Conservation (phyloP, 495 filamentous ascomycete species). For the Cairneyella variabilis region DNA sequence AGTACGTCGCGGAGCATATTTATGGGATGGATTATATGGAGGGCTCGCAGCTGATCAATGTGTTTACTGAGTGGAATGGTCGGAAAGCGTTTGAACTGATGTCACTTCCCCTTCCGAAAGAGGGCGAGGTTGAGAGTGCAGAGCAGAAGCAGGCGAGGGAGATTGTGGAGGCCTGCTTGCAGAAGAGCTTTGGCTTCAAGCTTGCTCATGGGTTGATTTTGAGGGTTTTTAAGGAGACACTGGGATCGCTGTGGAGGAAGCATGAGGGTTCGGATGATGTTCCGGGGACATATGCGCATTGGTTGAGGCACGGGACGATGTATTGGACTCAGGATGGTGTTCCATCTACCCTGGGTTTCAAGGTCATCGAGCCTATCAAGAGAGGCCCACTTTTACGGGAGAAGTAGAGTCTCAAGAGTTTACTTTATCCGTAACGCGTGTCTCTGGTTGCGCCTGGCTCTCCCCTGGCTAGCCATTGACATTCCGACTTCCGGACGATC, state of each 20-base stretch:
- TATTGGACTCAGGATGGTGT: slow-evolving; percentile 36
- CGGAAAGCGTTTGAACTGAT: slow-evolving; percentile 44
- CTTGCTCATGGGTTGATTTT: slow-evolving; percentile 50
- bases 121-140: slow-evolving; percentile 39
- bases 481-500: too few relatives aligned
- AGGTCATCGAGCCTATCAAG: slow-evolving; percentile 35
- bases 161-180: slow-evolving; percentile 46
- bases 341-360: slow-evolving; percentile 30
- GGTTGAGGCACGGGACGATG: slow-evolving; percentile 40
- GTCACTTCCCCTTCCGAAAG: slow-evolving; percentile 41
- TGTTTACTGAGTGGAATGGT: slow-evolving; percentile 47
- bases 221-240: slow-evolving; percentile 37
- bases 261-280: slow-evolving; percentile 40
- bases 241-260: slow-evolving; percentile 45
- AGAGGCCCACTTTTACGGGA: slow-evolving; percentile 34
- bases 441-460: too few relatives aligned
- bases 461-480: too few relatives aligned
- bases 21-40: slow-evolving; percentile 48
- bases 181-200: slow-evolving; percentile 47
- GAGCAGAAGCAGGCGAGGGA: slow-evolving; percentile 46
- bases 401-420: too few relatives aligned
- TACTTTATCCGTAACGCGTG: too few relatives aligned
- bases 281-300: slow-evolving; percentile 42
- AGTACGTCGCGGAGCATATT: slow-evolving; percentile 41
- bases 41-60: slow-evolving; percentile 48